Evolutionary conservation across 495 filamentous ascomycete species (phyloP), one percentile per base, ranked within the genome.

Genomic region (Hyaloscypha hepaticicola): DNA sequence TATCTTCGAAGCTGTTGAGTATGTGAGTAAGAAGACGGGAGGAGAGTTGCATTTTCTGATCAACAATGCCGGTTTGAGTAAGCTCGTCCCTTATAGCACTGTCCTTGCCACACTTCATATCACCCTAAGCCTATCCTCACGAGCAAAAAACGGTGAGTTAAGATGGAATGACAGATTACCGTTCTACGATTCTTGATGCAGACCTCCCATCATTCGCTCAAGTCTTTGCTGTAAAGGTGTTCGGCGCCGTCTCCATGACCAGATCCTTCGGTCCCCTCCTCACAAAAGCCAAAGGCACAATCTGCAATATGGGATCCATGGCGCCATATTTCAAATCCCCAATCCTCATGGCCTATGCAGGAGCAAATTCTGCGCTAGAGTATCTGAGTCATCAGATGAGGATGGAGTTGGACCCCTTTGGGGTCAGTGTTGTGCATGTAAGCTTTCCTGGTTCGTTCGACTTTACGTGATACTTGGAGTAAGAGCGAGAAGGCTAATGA

Each of bases 41-140:
- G 70, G 71, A 11, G 67, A 63, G 22, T 75, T 86, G 12, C 76
- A 82, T 55, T 69, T 77, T 24, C 75, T 87, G 7, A 69, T 86
- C 56, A 85, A 86, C 68, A 85, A 85, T 61, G 82, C 83, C 11
- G 38, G 38, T 4, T 16, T 45, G 38, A 19, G 38, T 45, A 45
- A 45, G 38, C 16, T 4, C 38, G 4, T 5, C 5, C 0, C 19
- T 45, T 19, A 8, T 45, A 45, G 11, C 16, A 4, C 38, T 14
- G 0, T 14, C 6, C 38, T 0, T 45, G 11, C 19, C 38, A 45
- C 38, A 19, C 6, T 19, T 16, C 38, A 9, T 16, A 45, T 19
- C 7, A 45, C 7, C 1, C 1, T 45, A 45, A 45, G 38, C 14
- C 16, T 19, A n/a, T n/a, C n/a, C n/a, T n/a, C n/a, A n/a, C n/a